A percentile compares a stretch with the other conserved stretches of the same genome.
Conservation (phyloP, 2,329 filamentous ascomycete genomes). For the Monilinia vaccinii-corymbosi region DNA sequence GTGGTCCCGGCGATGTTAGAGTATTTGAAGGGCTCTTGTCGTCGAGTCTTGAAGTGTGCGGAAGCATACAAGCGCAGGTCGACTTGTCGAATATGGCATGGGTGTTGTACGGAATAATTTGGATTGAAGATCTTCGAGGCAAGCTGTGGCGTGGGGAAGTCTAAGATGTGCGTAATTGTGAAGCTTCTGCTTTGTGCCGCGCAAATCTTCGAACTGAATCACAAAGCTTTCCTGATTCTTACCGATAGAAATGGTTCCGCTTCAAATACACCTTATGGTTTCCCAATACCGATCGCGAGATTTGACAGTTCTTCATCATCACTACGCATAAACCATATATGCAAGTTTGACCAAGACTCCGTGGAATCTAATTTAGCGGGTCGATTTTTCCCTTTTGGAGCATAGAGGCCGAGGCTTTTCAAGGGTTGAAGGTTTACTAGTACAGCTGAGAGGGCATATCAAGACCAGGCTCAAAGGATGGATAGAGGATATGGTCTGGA, state of each 20-base stretch:
- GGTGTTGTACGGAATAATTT: constrained; percentile 1
- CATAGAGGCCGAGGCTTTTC: constrained; percentile 4
- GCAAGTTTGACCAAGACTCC: constrained; percentile 8
- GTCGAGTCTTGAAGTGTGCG: constrained; percentile 4
- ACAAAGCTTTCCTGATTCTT: constrained; percentile 4
- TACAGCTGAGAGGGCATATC: background rate
- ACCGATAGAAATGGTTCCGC: constrained; percentile 8
- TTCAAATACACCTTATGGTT: constrained; percentile 18
- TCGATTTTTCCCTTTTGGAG: constrained; percentile 2
- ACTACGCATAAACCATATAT: constrained; percentile 15
- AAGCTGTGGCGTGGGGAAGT: constrained; percentile 9
- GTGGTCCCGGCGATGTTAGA: background rate
- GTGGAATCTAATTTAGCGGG: constrained; percentile 7
- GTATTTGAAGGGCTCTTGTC: background rate
- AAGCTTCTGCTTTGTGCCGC: constrained; percentile 10
- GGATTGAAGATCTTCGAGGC: constrained; percentile 3
- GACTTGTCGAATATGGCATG: constrained; percentile 8
- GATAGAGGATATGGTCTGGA: no score
- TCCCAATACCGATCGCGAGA: constrained; percentile 23
- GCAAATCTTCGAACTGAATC: background rate
- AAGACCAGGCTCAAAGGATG: background rate
- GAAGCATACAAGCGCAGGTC: constrained; percentile 6
- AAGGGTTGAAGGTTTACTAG: constrained; percentile 1
- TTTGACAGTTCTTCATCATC: constrained; percentile 27
- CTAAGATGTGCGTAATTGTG: constrained; percentile 9